Base-by-base conservation (phyloP, 163 green algal species). In the Chloromonas sp. region DNA sequence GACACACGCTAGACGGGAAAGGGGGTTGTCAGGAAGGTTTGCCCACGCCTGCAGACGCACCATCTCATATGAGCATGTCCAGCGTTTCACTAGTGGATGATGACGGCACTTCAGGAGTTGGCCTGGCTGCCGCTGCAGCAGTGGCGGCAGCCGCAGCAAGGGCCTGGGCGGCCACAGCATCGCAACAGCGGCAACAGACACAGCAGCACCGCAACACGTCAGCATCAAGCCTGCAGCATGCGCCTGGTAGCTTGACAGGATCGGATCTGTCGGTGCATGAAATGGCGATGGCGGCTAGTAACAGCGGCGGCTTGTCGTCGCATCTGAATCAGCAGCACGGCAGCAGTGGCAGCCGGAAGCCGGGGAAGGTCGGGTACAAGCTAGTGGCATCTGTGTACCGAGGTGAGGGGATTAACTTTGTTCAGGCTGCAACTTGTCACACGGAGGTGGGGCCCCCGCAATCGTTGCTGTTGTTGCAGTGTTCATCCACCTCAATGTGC, bases 71-170 rank as follows among this genome's bases (percentile, higher is more conserved):
- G 13, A 79, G 71, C 71, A 11, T 79, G 71, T 79, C 71, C 5
- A 59, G 13, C 71, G 84, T 90, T 0, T 90, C 87, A 15, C 82
- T 90, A 0, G 87, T 88, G 14, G 87, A 90, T 60, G 84, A 90
- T 66, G 82, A 90, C 2, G 87, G 87, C 57, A 86, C 81, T 70
- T 78, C 59, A 1, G 87, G 84, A 14, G 87, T 90, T 0, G 87
- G 87, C 13, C 87, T 90, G 57, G 87, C 87, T n/a, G 87, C 87
- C n/a, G 87, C 87, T 0, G 87, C 87, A 36, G 87, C 87, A 1
- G 87, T 87, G 57, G 85, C 87, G 1, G 87, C 87, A 11, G 87
- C 87, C 14, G 87, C 87, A 77, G 87, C 87, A 14, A 62, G 87
- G 0, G 87, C 87, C 1, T 90, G 87, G 87, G 87, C 84, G 0